These are phyloP conservation scores for Chamaenerion angustifolium DNA, from an alignment of 345 rosid species.

Conservation along the genomic window DNA sequence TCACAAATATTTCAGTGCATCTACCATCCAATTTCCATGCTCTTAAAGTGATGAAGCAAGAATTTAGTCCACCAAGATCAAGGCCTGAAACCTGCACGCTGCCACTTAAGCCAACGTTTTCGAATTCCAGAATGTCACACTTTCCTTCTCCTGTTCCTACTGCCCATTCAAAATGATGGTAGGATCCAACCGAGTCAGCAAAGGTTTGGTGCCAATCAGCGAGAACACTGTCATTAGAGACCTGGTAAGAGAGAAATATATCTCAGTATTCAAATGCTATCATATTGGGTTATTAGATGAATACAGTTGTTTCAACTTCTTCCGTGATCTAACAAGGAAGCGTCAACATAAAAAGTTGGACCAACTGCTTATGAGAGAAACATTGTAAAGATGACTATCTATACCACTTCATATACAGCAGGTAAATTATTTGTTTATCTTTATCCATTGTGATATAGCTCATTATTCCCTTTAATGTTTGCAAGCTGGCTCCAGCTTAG, in stretches of 20 bases:
- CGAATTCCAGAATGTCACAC: slow-evolving; percentile 73
- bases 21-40: slow-evolving; percentile 81
- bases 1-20: slow-evolving; percentile 62
- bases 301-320: too few species aligned
- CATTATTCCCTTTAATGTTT: too few species aligned
- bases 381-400: too few species aligned
- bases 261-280: not conserved
- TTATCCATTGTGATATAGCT: too few species aligned
- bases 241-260: slow-evolving; percentile 34
- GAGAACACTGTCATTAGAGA: slow-evolving; percentile 53
- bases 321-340: too few species aligned
- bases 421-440: too few species aligned
- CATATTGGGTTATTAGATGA: too few species aligned
- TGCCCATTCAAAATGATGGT: slow-evolving; percentile 94
- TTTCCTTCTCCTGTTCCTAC: slow-evolving; percentile 85
- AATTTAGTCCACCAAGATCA: slow-evolving; percentile 42
- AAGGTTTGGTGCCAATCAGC: slow-evolving; percentile 80
- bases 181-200: slow-evolving; percentile 54
- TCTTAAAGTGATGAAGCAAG: slow-evolving; percentile 76
- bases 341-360: too few species aligned
- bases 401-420: too few species aligned
- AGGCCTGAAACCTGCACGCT: slow-evolving; percentile 57
- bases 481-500: too few species aligned
- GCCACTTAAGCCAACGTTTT: slow-evolving; percentile 57
- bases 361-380: too few species aligned